Base-by-base conservation (phyloP, 768 basidiomycete genomes). In the Arthromyces matolae region DNA sequence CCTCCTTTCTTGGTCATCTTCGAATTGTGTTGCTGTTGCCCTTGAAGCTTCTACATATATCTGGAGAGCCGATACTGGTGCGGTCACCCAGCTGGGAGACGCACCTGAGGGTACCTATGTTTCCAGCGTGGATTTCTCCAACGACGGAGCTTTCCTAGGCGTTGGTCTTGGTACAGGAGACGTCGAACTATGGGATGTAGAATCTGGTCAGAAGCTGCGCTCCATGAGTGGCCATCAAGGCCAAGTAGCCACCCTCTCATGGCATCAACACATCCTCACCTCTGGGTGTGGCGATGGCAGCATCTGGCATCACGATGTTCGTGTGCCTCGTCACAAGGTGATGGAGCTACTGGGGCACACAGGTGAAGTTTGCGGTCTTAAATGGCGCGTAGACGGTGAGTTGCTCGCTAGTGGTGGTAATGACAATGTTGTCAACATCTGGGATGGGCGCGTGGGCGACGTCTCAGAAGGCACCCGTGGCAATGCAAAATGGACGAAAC, bases 361-460 rank as follows among this genome's bases (percentile, higher is more conserved):
- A 0, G 93, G 90, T 0, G 95, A 97, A 64, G 90, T 96, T 10
- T 97, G 94, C 62, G 93, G 94, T 3, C 61, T 98, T 43, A 84
- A 83, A 48, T 98, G 93, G 93, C 75, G 93, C 37, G 62, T 73
- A 2, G 94, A 94, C 55, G 92, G 93, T 0, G 86, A 93, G 64
- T 71, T 95, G 16, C 75, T 99, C 19, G 95, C 95, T 0, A 93
- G 90, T 55, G 95, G 95, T 2, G 95, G 93, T 0, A 96, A 98
- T 61, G 96, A 98, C 65, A 97, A 98, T 54, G 93, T 96, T 16
- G 93, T 98, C 45, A 95, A 96, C 60, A 86, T 96, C 41, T 99
- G 95, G 95, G 95, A 99, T 57, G 89, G 86, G 5, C 77, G 89
- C 45, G 71, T 89, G 0, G 80, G 81, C 0, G 79, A 81, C 51